Base-by-base conservation (phyloP, 2,329 filamentous ascomycete species). In the Herpotrichia juniperi region DNA sequence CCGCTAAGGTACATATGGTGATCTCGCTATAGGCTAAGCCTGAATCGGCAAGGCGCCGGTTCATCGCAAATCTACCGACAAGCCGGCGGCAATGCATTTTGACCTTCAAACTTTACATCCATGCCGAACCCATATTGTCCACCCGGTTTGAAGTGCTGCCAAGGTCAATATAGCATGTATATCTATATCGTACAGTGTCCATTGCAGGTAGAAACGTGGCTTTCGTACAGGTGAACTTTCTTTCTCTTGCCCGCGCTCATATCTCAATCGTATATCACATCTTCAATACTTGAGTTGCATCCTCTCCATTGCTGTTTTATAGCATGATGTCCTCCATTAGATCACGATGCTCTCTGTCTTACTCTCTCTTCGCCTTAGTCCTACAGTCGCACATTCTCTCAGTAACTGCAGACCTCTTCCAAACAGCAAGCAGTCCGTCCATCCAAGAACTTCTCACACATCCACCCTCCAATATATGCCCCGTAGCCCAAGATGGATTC, bases 401-500 rank as follows among this genome's bases (percentile, higher is more conserved):
- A 21, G 43, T 42, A 35, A 32, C 53, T 4, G 51, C 45, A 21
- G 60, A 58, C 16, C 45, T 63, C 10, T 58, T 66, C 43, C 50
- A 54, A 17, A 60, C 56, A 12, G 62, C 58, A 37, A 42, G 48
- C 42, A 67, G 62, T 32, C 52, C 54, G 7, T 45, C 51, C 5
- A 51, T 67, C 19, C 60, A 65, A 12, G 59, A 67, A 42, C 56
- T 54, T 0, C 40, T 68, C 7, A 46, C 26, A 54, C 19, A 61
- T 10, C 50, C 46, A 6, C 50, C 62, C 46, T n/a, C 51, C 19
- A 28, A 19, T 8, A 43, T 31, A 4, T 69, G 66, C 43, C 64
- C 63, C 1, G 58, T 66, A 3, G 43, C 56, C 1, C 60, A 59
- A 25, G 63, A 68, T 49, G 63, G 63, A 2, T 42, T 58, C 2